Conservation (phyloP, 75 land plant species). For the Picea glauca region DNA sequence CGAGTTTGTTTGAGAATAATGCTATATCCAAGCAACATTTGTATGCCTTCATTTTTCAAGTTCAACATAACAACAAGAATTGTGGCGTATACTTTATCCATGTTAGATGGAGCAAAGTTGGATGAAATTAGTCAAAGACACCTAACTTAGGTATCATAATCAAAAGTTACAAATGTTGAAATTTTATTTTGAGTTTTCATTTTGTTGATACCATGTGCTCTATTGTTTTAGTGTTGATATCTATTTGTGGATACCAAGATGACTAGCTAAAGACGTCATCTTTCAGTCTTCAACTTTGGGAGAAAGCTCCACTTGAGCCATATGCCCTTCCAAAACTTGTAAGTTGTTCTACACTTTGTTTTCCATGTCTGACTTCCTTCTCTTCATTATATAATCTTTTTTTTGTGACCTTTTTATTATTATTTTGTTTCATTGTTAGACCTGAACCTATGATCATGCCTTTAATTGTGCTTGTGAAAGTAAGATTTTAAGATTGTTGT, state of each 20-base stretch:
- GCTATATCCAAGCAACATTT: too few relatives aligned
- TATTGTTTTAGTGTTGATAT: background rate
- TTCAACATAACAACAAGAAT: slow-evolving; percentile 17
- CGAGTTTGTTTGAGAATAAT: too few relatives aligned
- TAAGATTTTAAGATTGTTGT: too few relatives aligned
- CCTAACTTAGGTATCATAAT: slow-evolving; percentile 44
- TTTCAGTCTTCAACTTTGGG: slow-evolving; percentile 76
- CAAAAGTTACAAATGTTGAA: slow-evolving; percentile 37
- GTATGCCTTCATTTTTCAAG: background rate
- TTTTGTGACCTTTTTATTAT: background rate
- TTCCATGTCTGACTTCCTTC: background rate
- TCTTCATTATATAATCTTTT: background rate
- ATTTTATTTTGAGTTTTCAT: background rate
- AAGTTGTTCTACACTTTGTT: slow-evolving; percentile 15
- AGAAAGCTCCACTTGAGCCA: slow-evolving; percentile 97
- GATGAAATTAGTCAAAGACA: slow-evolving; percentile 52
- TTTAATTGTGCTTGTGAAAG: background rate
- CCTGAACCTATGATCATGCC: background rate
- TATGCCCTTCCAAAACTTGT: slow-evolving; percentile 91
- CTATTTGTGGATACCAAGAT: slow-evolving; percentile 77
- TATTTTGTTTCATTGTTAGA: slow-evolving; percentile 3
- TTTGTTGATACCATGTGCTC: background rate
- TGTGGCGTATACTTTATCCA: slow-evolving; percentile 25
- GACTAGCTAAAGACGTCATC: slow-evolving; percentile 92
- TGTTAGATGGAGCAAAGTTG: slow-evolving; percentile 42